Percentiles rank a stretch among this genome's conserved stretches.
phyloP scores from a whole-genome alignment of 2,329 filamentous ascomycete genomes.

The Dothistroma septosporum region DNA sequence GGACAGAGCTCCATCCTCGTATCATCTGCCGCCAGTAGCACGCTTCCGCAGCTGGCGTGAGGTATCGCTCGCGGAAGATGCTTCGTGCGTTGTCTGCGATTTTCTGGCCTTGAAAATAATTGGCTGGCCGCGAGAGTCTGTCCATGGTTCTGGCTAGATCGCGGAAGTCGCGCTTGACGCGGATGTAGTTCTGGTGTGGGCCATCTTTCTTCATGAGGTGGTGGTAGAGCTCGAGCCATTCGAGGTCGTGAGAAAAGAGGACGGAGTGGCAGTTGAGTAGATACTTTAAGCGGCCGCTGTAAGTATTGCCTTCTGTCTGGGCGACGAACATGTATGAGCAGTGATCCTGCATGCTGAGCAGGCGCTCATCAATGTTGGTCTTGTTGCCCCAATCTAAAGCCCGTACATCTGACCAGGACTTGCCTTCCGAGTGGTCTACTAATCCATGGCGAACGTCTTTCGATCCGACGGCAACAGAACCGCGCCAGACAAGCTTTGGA shows the following conservation, averaged over 20 bases:
- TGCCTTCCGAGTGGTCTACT: constrained; percentile 28
- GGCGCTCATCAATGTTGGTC: constrained; percentile 22
- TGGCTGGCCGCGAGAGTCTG: constrained; percentile 20
- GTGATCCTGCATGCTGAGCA: constrained; percentile 27
- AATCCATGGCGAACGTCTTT: constrained; percentile 32
- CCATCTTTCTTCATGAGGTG: constrained; percentile 29
- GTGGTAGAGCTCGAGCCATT: constrained; percentile 30
- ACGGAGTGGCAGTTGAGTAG: constrained; percentile 34
- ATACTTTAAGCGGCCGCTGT: constrained; percentile 32
- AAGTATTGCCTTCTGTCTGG: constrained; percentile 32
- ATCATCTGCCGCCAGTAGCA: constrained; percentile 34
- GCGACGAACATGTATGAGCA: constrained; percentile 29
- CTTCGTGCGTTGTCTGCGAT: constrained; percentile 27
- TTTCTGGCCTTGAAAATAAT: constrained; percentile 18
- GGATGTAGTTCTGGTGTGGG: constrained; percentile 30
- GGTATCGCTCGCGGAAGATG: constrained; percentile 27
- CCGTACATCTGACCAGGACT: constrained; percentile 37
- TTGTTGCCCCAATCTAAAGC: constrained; percentile 25
- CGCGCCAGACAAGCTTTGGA: constrained; percentile 30
- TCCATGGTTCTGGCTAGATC: constrained; percentile 29
- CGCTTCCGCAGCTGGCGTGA: constrained; percentile 29
- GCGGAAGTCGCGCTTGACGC: constrained; percentile 26
- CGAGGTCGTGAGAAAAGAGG: constrained; percentile 28
- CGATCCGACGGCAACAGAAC: constrained; percentile 26
- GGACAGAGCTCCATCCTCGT: constrained; percentile 45